Base-by-base conservation (phyloP, 2,329 filamentous ascomycete genomes). In the Chalara sp. region DNA sequence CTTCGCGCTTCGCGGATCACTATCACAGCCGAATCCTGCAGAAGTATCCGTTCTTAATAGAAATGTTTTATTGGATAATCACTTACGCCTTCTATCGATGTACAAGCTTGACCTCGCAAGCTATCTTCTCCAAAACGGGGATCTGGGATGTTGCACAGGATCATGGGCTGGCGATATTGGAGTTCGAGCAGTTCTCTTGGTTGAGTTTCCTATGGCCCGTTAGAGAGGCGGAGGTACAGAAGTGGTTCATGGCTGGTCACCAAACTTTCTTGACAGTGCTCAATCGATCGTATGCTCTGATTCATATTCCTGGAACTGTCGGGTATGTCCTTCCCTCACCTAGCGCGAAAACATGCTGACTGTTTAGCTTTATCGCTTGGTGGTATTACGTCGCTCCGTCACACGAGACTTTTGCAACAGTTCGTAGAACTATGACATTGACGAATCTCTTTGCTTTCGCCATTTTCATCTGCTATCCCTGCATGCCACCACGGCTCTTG, bases 61-160 rank as follows among this genome's bases (percentile, higher is more conserved):
- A 84, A 63, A 83, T 84, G 78, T 81, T 84, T 60, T 84, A 84
- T 65, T 84, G 81, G 81, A 71, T 78, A 46, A 72, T 84, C 55
- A 83, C 63, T 2, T 64, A 66, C 43, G 58, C 62, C 1, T 62
- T 62, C 32, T 67, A 66, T 42, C 56, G 59, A 33, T 61, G 55
- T 42, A 61, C 64, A 6, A 57, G 53, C 6, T 43, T 65, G 13
- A 53, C 58, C 12, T 63, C 63, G 10, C 58, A 64, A 44, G 56
- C 60, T 28, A 58, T 67, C 6, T 66, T 72, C 48, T 68, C 67
- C 30, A 61, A 68, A 12, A 68, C 63, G 1, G 65, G 67, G 5
- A 74, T 81, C 32, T 80, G 78, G 72, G 69, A 79, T 49, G 71
- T 76, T 21, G 76, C 79, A 1, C 73, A 81, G 61, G 70, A 71